These are phyloP conservation scores for Saussurea involucrata DNA, from an alignment of 129 eudicot genomes.

Conservation along the genomic window DNA sequence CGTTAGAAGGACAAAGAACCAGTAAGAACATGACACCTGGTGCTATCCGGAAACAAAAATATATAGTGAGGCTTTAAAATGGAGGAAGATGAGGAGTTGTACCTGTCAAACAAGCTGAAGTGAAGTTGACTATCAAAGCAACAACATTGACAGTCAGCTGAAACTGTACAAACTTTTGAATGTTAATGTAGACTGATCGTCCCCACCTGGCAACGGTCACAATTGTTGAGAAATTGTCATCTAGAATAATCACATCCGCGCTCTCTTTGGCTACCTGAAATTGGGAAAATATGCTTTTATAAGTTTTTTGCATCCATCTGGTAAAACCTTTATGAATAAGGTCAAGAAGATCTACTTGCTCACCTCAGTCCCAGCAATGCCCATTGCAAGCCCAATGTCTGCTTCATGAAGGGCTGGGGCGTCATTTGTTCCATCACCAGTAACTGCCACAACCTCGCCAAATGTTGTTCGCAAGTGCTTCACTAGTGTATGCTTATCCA, in stretches of 20 bases:
- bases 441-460: slow-evolving; percentile 94
- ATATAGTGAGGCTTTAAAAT: not conserved
- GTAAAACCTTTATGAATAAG: not conserved
- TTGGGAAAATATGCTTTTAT: not conserved
- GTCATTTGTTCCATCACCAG: slow-evolving; percentile 99
- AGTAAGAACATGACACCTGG: not conserved
- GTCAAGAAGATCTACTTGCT: not conserved
- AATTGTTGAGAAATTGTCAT: slow-evolving; percentile 96
- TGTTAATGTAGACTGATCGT: slow-evolving; percentile 84
- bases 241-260: slow-evolving; percentile 95
- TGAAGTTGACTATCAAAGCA: slow-evolving; percentile 84
- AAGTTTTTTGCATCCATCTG: not conserved
- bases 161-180: slow-evolving; percentile 96
- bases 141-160: slow-evolving; percentile 95
- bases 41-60: not conserved
- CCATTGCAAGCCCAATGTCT: slow-evolving; percentile 99
- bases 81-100: not conserved
- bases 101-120: slow-evolving; percentile 97
- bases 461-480: slow-evolving; percentile 90
- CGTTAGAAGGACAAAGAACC: not conserved
- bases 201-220: slow-evolving; percentile 99
- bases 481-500: slow-evolving; percentile 91
- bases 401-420: slow-evolving; percentile 99
- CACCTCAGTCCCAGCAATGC: slow-evolving; percentile 99
- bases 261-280: slow-evolving; percentile 96